Evolutionary conservation across 768 basidiomycete species (phyloP), one percentile per base, ranked within the genome.

Genomic region (Galerina marginata): DNA sequence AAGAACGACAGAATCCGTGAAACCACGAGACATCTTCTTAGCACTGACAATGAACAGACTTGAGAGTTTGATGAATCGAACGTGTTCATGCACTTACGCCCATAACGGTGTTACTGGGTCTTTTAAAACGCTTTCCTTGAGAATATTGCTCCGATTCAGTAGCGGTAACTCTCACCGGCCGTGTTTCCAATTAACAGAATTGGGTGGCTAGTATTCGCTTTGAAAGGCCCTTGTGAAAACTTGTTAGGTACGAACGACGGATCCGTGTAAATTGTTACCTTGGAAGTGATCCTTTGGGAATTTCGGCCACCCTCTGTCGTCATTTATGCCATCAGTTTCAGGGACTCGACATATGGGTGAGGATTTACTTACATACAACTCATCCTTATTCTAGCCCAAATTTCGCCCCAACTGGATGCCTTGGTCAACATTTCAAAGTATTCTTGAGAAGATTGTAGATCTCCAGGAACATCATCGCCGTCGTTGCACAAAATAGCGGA

Each of bases 181-280:
- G 77, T 78, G 60, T 81, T 81, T 2, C 79, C 77, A 36, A 81
- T 68, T n/a, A 79, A 53, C 0, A 81, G 69, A 9, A 81, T 64
- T 0, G 79, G 79, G 58, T 72, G 67, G 57, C 77, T 79, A 9
- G 79, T 79, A 47, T 77, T 77, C 9, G 61, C 75, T 20, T 63
- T 55, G 50, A 79, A 74, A 2, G 76, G 74, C 39, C 77, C 78
- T 73, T 26, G 36, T 39, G 59, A 37, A 51, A 38, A 11, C 43
- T 25, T 37, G 36, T 54, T 45, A 49, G 62, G 65, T 4, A 37
- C 54, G 2, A 25, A n/a, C n/a, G 33, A 46, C 6, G 33, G 11
- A 26, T 49, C 23, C 15, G 46, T 16, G 36, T 40, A 40, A 16
- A 43, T 38, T 25, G 11, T 43, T 53, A 48, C 67, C 67, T 66